Evolutionary conservation across 306 rosid species (phyloP).

Genomic region (Acacia acuminata): DNA sequence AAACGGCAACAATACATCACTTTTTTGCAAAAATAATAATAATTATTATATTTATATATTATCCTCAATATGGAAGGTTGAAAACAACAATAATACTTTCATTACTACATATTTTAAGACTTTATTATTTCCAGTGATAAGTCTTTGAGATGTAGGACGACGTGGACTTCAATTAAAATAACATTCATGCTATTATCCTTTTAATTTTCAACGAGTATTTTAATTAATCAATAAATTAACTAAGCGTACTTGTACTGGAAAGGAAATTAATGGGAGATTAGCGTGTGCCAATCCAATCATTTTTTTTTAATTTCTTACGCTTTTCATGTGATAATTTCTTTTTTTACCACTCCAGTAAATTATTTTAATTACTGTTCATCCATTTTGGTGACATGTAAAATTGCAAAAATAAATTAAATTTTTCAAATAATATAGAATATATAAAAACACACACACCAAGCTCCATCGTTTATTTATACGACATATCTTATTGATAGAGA

Average conservation of each 20-base stretch:
- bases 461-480: not conserved
- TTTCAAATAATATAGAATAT: not conserved
- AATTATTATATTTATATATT: not conserved
- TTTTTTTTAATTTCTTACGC: not conserved
- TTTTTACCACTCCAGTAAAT: not conserved
- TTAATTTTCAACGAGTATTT: not conserved
- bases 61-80: constrained; percentile 20
- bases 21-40: not conserved
- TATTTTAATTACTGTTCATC: not conserved
- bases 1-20: constrained; percentile 3
- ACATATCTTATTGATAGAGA: not conserved
- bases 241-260: not conserved
- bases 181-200: not conserved
- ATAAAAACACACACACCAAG: too few relatives aligned
- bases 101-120: constrained; percentile 5
- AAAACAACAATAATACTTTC: constrained; percentile 20
- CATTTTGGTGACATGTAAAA: not conserved
- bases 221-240: not conserved
- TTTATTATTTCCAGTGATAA: constrained; percentile 17
- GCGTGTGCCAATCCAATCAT: not conserved
- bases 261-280: not conserved
- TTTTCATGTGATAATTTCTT: not conserved
- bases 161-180: constrained; percentile 9
- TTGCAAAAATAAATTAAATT: not conserved
- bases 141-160: constrained; percentile 25